These are phyloP conservation scores for Trametes gibbosa DNA, from an alignment of 768 basidiomycete genomes.

Conservation along the genomic window DNA sequence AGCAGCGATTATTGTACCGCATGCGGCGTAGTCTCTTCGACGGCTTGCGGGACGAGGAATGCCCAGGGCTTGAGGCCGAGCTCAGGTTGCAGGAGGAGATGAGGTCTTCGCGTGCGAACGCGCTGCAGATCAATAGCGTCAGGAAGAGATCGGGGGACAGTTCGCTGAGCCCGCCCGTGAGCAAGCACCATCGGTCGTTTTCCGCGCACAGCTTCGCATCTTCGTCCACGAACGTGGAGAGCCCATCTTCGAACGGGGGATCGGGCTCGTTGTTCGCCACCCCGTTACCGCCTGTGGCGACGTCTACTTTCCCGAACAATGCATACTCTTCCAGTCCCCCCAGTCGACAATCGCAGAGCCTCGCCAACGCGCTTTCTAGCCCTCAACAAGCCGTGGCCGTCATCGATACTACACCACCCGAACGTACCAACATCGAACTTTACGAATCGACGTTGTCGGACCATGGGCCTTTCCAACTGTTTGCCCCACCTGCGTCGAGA, in stretches of 20 bases:
- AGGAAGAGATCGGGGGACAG: conserved; percentile 4
- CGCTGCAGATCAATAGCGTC: neutral
- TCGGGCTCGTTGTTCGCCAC: neutral
- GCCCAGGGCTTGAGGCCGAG: conserved; percentile 54
- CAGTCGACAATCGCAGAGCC: neutral
- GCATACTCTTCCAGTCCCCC: neutral
- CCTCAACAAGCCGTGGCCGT: neutral
- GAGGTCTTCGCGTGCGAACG: neutral
- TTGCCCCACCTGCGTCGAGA: too few relatives aligned
- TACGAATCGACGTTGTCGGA: too few relatives aligned
- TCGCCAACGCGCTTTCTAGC: neutral
- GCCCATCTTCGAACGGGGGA: neutral
- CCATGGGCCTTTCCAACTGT: neutral
- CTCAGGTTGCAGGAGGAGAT: conserved; percentile 41
- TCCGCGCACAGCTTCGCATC: neutral
- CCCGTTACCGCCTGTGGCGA: too few relatives aligned
- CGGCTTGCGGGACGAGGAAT: conserved; percentile 56
- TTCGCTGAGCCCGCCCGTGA: neutral
- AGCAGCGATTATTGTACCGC: conserved; percentile 63
- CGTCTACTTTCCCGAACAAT: too few relatives aligned
- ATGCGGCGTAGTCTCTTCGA: conserved; percentile 57
- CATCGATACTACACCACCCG: too few relatives aligned
- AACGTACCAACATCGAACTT: too few relatives aligned
- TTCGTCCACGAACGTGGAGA: neutral
- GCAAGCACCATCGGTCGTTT: conserved; percentile 1